Percentiles rank a stretch among this genome's conserved stretches.
phyloP scores from a whole-genome alignment of 225 moss, liverwort and hornwort species.

The Rhytidiadelphus loreus region DNA sequence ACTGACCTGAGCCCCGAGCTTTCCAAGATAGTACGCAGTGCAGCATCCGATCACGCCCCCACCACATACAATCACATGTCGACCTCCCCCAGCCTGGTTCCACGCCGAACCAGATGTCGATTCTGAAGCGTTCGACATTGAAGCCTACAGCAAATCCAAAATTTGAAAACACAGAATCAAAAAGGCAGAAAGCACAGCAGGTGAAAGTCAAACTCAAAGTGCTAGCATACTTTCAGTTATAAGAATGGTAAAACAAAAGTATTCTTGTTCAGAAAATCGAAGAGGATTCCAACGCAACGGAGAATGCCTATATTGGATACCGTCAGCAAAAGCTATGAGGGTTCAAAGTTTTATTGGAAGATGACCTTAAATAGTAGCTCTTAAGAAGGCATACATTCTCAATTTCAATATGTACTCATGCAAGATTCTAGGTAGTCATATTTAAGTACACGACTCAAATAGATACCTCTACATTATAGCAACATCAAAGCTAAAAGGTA shows the following conservation, averaged over 20 bases:
- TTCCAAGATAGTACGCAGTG: conserved; percentile 75
- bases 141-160: conserved; percentile 11
- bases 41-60: conserved; percentile 94
- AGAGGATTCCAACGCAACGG: not conserved
- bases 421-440: not conserved
- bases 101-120: not conserved
- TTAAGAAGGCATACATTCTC: not conserved
- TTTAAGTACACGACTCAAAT: not conserved
- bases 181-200: not conserved
- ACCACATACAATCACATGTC: conserved; percentile 73
- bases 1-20: conserved; percentile 42
- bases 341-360: not conserved
- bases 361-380: not conserved
- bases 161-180: not conserved
- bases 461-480: not conserved
- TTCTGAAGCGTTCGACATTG: conserved; percentile 28
- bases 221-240: not conserved
- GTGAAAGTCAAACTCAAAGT: not conserved
- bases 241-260: not conserved
- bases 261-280: not conserved
- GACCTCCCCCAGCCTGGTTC: not conserved
- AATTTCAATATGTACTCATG: not conserved
- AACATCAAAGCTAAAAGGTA: not conserved
- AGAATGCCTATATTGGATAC: not conserved
- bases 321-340: not conserved